Percentiles rank a stretch among this genome's conserved stretches.
These are phyloP conservation scores for Xerocomus nothofagi DNA, from an alignment of 1,284 basidiomycete genomes.

Conservation along the genomic window DNA sequence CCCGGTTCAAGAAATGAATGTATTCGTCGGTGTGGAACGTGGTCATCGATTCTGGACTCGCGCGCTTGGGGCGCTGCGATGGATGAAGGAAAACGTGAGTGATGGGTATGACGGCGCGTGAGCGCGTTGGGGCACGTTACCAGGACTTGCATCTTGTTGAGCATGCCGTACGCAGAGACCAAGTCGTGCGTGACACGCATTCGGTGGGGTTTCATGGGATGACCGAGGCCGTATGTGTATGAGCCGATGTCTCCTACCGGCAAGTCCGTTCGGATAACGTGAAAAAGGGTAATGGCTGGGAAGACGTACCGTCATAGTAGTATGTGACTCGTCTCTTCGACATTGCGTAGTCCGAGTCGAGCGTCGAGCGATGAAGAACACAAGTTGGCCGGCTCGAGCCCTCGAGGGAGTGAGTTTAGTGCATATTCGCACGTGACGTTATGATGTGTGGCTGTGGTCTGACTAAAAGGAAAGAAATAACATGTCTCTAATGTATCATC, in stretches of 20 bases:
- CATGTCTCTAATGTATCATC: slow-evolving; percentile 12
- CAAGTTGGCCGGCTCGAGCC: too few relatives aligned
- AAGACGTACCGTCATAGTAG: slow-evolving; percentile 56
- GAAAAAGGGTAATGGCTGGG: not conserved
- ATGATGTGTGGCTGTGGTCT: slow-evolving; percentile 11
- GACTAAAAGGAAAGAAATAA: slow-evolving; percentile 3
- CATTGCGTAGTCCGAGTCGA: slow-evolving; percentile 34
- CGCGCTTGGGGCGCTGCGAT: slow-evolving; percentile 74
- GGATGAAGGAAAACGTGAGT: not conserved
- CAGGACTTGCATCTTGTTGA: slow-evolving; percentile 88
- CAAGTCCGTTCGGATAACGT: slow-evolving; percentile 6
- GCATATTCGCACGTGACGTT: slow-evolving; percentile 17
- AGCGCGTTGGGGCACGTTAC: too few relatives aligned
- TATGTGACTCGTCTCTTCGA: slow-evolving; percentile 60
- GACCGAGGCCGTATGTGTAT: slow-evolving; percentile 85
- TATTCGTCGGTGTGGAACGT: slow-evolving; percentile 98
- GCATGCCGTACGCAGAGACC: slow-evolving; percentile 87
- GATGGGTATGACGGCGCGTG: too few relatives aligned
- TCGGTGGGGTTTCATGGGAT: slow-evolving; percentile 95
- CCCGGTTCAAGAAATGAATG: slow-evolving; percentile 84
- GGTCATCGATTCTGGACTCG: slow-evolving; percentile 83
- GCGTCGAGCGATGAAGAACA: not conserved
- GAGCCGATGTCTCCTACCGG: slow-evolving; percentile 73
- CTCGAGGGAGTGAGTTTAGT: too few relatives aligned
- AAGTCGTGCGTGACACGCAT: slow-evolving; percentile 94